Conservation (phyloP, 768 basidiomycete species). For the Phlebiopsis flavidoalba region DNA sequence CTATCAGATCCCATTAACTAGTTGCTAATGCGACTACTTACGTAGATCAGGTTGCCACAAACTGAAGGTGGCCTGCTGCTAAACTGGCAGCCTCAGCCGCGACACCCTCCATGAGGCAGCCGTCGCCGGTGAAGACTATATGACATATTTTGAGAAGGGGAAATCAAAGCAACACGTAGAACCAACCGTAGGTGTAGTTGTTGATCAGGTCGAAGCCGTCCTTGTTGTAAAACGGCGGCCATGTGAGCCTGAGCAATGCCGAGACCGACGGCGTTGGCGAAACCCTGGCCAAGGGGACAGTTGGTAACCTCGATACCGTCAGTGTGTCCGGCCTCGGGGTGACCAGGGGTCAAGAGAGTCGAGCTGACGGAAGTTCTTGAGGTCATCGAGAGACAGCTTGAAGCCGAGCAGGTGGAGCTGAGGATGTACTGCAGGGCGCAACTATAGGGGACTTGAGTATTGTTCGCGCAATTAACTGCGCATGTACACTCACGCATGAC, state of each 20-base stretch:
- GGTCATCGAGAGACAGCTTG: slow-evolving; percentile 87
- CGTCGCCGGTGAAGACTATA: slow-evolving; percentile 87
- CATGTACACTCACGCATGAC: slow-evolving; percentile 70
- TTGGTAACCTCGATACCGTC: slow-evolving; percentile 89
- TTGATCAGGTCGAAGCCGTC: slow-evolving; percentile 75
- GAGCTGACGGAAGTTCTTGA: slow-evolving; percentile 89
- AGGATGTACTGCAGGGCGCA: slow-evolving; percentile 93
- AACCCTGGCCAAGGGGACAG: slow-evolving; percentile 93
- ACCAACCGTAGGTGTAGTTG: slow-evolving; percentile 83
- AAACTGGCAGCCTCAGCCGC: slow-evolving; percentile 89
- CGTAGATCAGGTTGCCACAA: slow-evolving; percentile 90
- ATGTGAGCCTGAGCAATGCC: slow-evolving; percentile 92
- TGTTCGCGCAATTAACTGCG: neutral
- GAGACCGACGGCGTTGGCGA: slow-evolving; percentile 89
- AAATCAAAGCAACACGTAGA: neutral
- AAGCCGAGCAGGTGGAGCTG: slow-evolving; percentile 90
- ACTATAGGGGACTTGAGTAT: slow-evolving; percentile 33
- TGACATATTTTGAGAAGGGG: neutral
- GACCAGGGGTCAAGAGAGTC: slow-evolving; percentile 89
- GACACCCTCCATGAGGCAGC: slow-evolving; percentile 96
- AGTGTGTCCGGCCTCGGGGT: slow-evolving; percentile 77
- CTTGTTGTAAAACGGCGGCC: slow-evolving; percentile 85
- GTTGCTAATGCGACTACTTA: slow-evolving; percentile 35
- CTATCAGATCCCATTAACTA: slow-evolving; percentile 11
- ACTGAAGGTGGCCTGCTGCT: slow-evolving; percentile 86